Evolutionary conservation across 2,329 filamentous ascomycete genomes (phyloP).

Genomic region (Gaeumannomyces tritici): DNA sequence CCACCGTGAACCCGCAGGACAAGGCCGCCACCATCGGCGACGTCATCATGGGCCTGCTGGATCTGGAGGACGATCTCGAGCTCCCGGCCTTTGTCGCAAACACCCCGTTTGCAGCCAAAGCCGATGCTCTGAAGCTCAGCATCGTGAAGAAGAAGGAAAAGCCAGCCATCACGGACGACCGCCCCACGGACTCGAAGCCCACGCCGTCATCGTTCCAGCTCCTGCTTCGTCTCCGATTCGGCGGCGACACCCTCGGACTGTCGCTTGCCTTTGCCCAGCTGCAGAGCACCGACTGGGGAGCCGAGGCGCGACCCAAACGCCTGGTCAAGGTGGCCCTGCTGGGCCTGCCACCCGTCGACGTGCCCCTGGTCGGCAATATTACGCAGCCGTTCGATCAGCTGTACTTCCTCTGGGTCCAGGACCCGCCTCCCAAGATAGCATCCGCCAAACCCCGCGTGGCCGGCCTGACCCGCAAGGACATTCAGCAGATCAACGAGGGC

Average conservation of each 20-base stretch:
- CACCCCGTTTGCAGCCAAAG: constrained; percentile 2
- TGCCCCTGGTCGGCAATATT: constrained; percentile 20
- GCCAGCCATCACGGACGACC: not conserved
- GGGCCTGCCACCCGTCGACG: constrained; percentile 12
- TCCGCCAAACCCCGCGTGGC: constrained; percentile 1
- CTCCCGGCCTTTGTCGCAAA: constrained; percentile 7
- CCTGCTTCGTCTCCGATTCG: constrained; percentile 6
- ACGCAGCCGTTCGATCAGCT: constrained; percentile 24
- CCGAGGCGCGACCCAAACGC: constrained; percentile 9
- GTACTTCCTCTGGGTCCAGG: constrained; percentile 22
- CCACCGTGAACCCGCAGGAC: constrained; percentile 4
- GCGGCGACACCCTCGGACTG: constrained; percentile 5
- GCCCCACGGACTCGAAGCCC: too few species aligned
- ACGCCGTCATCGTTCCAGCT: constrained; percentile 2
- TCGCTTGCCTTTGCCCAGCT: constrained; percentile 10
- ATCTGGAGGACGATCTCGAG: constrained; percentile 6
- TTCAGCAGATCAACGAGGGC: constrained; percentile 8
- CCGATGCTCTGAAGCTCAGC: constrained; percentile 1
- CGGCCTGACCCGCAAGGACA: constrained; percentile 10
- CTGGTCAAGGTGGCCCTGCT: constrained; percentile 10
- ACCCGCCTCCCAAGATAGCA: constrained; percentile 7
- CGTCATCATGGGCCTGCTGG: constrained; percentile 4
- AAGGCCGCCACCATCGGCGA: constrained; percentile 5
- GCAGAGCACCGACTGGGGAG: constrained; percentile 8
- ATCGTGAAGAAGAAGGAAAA: constrained; percentile 1